Evolutionary conservation across 176 grass and related monocot species (phyloP), one percentile per base, ranked within the genome.

Genomic region (Paspalum notatum): DNA sequence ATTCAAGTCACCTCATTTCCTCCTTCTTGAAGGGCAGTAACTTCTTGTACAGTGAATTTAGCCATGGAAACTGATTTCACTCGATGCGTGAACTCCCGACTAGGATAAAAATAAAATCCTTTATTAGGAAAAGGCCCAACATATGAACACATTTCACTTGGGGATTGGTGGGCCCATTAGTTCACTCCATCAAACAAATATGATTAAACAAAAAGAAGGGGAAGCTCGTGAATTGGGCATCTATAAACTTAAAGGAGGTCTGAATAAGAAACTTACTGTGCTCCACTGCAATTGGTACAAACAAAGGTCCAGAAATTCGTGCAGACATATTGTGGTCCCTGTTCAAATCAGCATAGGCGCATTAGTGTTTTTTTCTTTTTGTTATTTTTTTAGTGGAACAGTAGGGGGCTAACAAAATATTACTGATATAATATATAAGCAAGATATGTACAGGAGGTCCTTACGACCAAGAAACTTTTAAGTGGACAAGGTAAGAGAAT

Each of bases 1-100:
- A 57, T 15, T 25, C 78, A 75, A 47, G 20, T 13, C 80, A 95
- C 96, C 90, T 99, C 90, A 80, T 99, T 99, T 88, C 92, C 96
- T 72, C 92, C 96, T 87, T 70, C 92, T 87, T 99, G 90, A 84
- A 99, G 92, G 53, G 92, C 82, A 66, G 71, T 71, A 80, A 99
- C 96, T 86, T 95, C 96, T 85, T 95, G 96, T 76, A 90, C 91
- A 68, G 90, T 99, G 85, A 99, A 99, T 85, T 99, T 99, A 59
- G 96, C 96, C 92, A 99, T 95, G 69, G 96, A 99, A 88, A 99
- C 53, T 38, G 96, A 99, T 91, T 99, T 99, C 62, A 93, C 96
- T 79, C 96, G 86, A 51, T 99, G 96, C 0, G 90, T 99, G 80
- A 99, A 99, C 79, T 99, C 92, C 71, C 96, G 90, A 81, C 92